These are phyloP conservation scores for Collybiopsis confluens DNA, from an alignment of 768 basidiomycete genomes.

Conservation along the genomic window DNA sequence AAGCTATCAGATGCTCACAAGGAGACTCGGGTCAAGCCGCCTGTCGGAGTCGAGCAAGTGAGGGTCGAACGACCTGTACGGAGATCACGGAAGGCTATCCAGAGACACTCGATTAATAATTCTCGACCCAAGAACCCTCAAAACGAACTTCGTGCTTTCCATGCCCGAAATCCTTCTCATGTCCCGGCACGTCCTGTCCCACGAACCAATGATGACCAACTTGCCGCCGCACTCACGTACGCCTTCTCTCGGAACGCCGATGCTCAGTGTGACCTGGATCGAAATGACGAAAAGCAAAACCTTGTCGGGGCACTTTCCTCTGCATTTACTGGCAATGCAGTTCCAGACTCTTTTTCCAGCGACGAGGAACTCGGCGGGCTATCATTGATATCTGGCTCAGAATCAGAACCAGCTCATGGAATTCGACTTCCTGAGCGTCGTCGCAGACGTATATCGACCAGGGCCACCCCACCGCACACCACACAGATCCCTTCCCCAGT, in stretches of 20 bases:
- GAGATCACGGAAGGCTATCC: too few relatives aligned
- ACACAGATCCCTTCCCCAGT: constrained; percentile 3
- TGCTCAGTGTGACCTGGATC: background rate
- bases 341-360: background rate
- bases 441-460: background rate
- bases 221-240: background rate
- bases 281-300: background rate
- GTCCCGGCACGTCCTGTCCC: background rate
- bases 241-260: background rate
- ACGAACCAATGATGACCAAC: background rate
- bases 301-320: background rate
- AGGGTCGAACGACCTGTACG: too few relatives aligned
- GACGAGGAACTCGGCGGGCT: background rate
- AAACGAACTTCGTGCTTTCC: too few relatives aligned
- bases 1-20: too few relatives aligned
- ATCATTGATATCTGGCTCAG: background rate
- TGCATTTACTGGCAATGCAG: background rate
- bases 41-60: too few relatives aligned
- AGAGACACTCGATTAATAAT: too few relatives aligned
- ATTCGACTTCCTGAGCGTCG: background rate
- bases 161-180: too few relatives aligned
- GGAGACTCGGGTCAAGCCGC: too few relatives aligned
- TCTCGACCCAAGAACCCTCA: too few relatives aligned
- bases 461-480: background rate
- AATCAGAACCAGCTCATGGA: background rate